These are phyloP conservation scores for Aurantiochytrium sp. DNA, from an alignment of 108 stramenopile genomes.

Conservation along the genomic window DNA sequence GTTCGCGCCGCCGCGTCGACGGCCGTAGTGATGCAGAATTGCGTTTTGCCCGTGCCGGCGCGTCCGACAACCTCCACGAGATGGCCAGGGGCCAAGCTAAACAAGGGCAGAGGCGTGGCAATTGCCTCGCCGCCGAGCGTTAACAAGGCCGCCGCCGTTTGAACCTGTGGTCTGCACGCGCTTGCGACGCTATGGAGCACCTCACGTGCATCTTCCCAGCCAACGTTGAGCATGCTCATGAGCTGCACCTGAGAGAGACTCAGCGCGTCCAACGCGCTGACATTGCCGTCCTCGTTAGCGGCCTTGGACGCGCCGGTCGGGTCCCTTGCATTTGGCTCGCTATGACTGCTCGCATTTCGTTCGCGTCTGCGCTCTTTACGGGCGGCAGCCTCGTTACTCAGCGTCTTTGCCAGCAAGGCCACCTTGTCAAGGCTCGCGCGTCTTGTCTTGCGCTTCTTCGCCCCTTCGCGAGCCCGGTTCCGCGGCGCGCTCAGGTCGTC, in stretches of 20 bases:
- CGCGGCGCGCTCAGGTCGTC: not conserved
- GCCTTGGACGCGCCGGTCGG: no score
- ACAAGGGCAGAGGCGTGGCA: not conserved
- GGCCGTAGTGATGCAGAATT: not conserved
- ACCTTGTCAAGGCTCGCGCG: no score
- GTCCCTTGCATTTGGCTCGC: no score
- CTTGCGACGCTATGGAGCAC: not conserved
- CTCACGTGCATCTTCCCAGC: not conserved
- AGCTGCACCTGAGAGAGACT: not conserved
- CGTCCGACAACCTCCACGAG: not conserved
- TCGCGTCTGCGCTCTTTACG: not conserved
- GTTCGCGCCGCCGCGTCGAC: not conserved
- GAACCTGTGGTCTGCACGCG: not conserved
- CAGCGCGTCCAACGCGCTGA: not conserved
- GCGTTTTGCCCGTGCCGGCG: not conserved
- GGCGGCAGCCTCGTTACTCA: not conserved
- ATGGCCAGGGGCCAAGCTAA: not conserved
- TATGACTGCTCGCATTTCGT: not conserved
- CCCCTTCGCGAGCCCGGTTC: not conserved
- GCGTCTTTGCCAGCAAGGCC: no score
- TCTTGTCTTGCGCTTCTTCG: not conserved
- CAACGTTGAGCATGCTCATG: not conserved
- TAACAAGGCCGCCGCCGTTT: not conserved
- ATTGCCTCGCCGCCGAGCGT: not conserved
- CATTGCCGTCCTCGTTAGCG: not conserved